These are phyloP conservation scores for Inga laurina DNA, from an alignment of 306 rosid genomes.

Conservation along the genomic window DNA sequence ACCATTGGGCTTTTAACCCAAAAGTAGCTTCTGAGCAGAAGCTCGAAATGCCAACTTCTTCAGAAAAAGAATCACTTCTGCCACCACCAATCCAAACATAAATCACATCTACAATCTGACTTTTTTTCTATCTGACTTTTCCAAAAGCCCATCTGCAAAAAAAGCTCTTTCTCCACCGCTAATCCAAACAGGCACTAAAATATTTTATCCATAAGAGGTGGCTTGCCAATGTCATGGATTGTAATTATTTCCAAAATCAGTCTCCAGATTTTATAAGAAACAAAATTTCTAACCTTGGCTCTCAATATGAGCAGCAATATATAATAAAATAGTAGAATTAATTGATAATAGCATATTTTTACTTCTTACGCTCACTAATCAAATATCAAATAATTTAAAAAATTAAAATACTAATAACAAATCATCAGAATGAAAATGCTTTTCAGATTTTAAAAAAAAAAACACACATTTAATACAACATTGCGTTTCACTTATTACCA, in stretches of 20 bases:
- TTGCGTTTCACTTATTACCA: slow-evolving; percentile 9
- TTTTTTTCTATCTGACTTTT: no score
- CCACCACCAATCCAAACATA: no score
- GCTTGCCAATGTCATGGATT: neutral
- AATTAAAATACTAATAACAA: slow-evolving; percentile 13
- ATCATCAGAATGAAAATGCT: neutral
- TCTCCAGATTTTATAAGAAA: neutral
- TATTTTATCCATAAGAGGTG: neutral
- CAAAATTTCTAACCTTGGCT: neutral
- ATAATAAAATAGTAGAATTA: neutral
- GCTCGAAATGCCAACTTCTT: no score
- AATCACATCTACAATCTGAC: no score
- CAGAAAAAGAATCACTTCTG: no score
- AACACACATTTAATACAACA: slow-evolving; percentile 1
- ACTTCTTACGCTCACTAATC: slow-evolving; percentile 11
- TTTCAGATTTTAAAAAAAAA: neutral
- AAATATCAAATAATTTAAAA: neutral
- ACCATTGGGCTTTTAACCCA: no score
- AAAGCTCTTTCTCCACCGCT: no score
- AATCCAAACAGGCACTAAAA: neutral
- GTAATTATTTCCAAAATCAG: neutral
- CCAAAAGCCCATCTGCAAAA: no score
- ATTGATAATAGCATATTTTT: neutral
- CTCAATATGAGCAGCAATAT: neutral
- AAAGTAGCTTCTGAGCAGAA: no score